phyloP scores from a whole-genome alignment of 371 early-diverging fungal genomes.

The Apophysomyces elegans region DNA sequence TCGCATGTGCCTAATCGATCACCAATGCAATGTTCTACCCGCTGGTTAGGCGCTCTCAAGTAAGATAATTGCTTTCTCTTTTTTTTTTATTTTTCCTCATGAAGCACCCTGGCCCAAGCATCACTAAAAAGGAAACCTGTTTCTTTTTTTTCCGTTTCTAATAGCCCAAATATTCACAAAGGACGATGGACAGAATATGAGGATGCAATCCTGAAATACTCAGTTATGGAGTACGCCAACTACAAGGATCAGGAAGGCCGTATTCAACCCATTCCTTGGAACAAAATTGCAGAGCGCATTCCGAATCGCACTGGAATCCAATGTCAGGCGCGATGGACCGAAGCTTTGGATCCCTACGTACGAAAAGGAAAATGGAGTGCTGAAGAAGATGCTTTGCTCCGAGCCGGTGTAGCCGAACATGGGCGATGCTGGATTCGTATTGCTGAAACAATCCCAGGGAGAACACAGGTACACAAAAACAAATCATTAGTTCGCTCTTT shows the following conservation, averaged over 20 bases:
- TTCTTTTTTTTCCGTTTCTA: slow-evolving; percentile 8
- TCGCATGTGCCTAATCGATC: slow-evolving; percentile 50
- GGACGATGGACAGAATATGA: slow-evolving; percentile 63
- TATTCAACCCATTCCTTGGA: slow-evolving; percentile 46
- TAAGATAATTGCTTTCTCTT: slow-evolving; percentile 11
- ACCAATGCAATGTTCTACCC: slow-evolving; percentile 57
- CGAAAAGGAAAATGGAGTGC: slow-evolving; percentile 62
- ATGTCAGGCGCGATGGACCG: slow-evolving; percentile 65
- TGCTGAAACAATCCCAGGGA: slow-evolving; percentile 53
- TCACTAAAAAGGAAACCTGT: not conserved
- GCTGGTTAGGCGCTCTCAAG: slow-evolving; percentile 59
- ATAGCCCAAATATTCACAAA: slow-evolving; percentile 47
- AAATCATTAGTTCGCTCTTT: not conserved
- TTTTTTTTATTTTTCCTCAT: not conserved
- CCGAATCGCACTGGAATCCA: slow-evolving; percentile 55
- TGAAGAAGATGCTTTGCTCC: slow-evolving; percentile 57
- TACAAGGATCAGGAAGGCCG: slow-evolving; percentile 16
- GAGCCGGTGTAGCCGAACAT: slow-evolving; percentile 39
- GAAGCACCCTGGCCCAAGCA: no score
- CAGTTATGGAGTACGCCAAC: slow-evolving; percentile 15
- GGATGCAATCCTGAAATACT: slow-evolving; percentile 47
- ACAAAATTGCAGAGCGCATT: slow-evolving; percentile 43
- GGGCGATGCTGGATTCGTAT: slow-evolving; percentile 68
- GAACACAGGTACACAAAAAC: slow-evolving; percentile 45
- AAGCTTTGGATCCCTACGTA: slow-evolving; percentile 64